A percentile compares a stretch with the other conserved stretches of the same genome.
Conservation (phyloP, 192 early-diverging fungal species). For the Rhizophagus clarus region DNA sequence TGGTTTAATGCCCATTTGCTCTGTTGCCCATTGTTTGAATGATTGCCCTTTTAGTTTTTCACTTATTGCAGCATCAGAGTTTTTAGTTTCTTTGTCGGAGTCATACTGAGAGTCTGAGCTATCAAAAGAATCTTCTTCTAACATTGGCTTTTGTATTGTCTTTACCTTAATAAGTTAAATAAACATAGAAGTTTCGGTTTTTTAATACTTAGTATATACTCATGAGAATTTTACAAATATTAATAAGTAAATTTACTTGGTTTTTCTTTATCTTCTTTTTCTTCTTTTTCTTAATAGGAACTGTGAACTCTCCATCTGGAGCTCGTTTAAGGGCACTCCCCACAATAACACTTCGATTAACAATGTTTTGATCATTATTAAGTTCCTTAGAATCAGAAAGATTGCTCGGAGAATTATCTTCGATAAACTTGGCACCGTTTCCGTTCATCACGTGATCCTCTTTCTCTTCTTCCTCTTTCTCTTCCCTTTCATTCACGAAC, state of each 20-base stretch:
- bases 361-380: neutral
- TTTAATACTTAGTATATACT: too few species aligned
- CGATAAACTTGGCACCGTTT: neutral
- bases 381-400: neutral
- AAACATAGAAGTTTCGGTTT: neutral
- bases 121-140: constrained; percentile 68
- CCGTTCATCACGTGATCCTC: neutral
- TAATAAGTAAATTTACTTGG: neutral
- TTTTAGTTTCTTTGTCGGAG: constrained; percentile 37
- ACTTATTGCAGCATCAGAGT: constrained; percentile 34
- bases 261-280: constrained; percentile 53
- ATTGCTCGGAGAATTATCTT: neutral
- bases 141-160: constrained; percentile 49
- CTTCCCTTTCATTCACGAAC: constrained; percentile 50
- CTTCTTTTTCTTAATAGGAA: constrained; percentile 48
- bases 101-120: constrained; percentile 71
- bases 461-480: constrained; percentile 27
- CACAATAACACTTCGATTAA: constrained; percentile 27
- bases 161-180: constrained; percentile 34
- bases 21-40: constrained; percentile 40
- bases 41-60: constrained; percentile 41
- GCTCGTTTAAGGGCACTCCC: constrained; percentile 53
- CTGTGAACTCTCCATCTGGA: constrained; percentile 42
- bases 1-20: constrained; percentile 33
- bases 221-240: too few species aligned